Conservation (phyloP, 305 asterid genomes). For the Fraxinus ornus region DNA sequence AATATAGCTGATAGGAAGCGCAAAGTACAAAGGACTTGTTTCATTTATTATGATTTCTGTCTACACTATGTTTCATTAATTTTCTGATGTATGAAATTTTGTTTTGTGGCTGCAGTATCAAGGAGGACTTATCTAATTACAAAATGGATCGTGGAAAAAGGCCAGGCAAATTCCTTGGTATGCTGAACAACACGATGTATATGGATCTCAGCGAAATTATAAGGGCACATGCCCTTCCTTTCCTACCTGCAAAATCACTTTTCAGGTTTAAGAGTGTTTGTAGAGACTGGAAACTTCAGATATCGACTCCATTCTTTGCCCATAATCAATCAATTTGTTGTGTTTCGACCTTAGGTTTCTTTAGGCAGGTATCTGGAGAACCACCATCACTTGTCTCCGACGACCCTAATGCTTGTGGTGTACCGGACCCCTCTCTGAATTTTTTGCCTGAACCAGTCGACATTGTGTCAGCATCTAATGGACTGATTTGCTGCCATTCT, state of each 20-base stretch:
- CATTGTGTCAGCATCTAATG: conserved; percentile 48
- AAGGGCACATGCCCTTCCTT: conserved; percentile 45
- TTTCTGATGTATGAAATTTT: not conserved
- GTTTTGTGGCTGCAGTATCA: conserved; percentile 3
- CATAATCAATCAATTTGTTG: conserved; percentile 42
- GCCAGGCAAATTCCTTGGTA: conserved; percentile 23
- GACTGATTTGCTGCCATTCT: conserved; percentile 53
- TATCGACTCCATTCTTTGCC: conserved; percentile 49
- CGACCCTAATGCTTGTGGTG: conserved; percentile 40
- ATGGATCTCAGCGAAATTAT: conserved; percentile 46
- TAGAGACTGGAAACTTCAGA: conserved; percentile 53
- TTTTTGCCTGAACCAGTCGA: conserved; percentile 53
- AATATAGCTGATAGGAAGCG: not conserved
- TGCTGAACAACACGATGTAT: conserved; percentile 34
- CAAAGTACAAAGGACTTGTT: not conserved
- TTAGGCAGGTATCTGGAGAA: conserved; percentile 36
- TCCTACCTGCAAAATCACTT: conserved; percentile 57
- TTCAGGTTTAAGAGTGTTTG: conserved; percentile 44
- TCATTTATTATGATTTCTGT: not conserved
- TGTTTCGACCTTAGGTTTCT: conserved; percentile 33
- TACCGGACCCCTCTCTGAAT: conserved; percentile 43
- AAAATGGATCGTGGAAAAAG: conserved; percentile 51
- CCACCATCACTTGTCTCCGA: conserved; percentile 31
- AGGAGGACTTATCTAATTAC: conserved; percentile 12
- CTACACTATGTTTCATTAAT: not conserved